Percentiles rank a stretch among this genome's conserved stretches.
Conservation (phyloP, 306 rosid species). For the Inga leiocalycina region DNA sequence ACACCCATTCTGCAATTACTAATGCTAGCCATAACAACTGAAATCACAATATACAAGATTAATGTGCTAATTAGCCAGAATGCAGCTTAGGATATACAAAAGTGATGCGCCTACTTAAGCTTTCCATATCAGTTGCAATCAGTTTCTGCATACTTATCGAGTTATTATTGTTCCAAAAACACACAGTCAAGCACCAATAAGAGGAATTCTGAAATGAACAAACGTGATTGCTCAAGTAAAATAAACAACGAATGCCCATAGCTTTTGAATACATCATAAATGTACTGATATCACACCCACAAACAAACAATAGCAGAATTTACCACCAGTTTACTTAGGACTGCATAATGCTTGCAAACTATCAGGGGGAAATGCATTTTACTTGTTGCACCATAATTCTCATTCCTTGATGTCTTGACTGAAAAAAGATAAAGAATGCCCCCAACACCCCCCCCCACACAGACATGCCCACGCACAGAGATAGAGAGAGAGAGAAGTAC, state of each 20-base stretch:
- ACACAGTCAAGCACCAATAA: constrained; percentile 24
- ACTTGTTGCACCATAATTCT: neutral
- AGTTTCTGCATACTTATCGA: neutral
- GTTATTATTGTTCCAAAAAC: constrained; percentile 7
- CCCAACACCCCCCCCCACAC: neutral
- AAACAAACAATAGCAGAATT: constrained; percentile 27
- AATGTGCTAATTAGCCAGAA: neutral
- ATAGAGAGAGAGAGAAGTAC: constrained; percentile 37
- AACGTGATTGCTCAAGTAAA: neutral
- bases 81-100: neutral
- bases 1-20: neutral
- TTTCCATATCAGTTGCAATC: constrained; percentile 11
- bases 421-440: neutral
- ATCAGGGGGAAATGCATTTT: neutral
- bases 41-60: neutral
- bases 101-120: neutral
- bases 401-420: neutral
- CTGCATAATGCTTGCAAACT: neutral
- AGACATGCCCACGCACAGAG: neutral
- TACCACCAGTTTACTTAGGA: constrained; percentile 3
- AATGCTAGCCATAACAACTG: neutral
- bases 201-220: neutral
- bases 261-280: constrained; percentile 16
- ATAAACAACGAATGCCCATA: constrained; percentile 2
- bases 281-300: constrained; percentile 26